Percentiles rank a stretch among this genome's conserved stretches.
Evolutionary conservation across 2,329 filamentous ascomycete species (phyloP).

Genomic region (Ophiosphaerella korrae): DNA sequence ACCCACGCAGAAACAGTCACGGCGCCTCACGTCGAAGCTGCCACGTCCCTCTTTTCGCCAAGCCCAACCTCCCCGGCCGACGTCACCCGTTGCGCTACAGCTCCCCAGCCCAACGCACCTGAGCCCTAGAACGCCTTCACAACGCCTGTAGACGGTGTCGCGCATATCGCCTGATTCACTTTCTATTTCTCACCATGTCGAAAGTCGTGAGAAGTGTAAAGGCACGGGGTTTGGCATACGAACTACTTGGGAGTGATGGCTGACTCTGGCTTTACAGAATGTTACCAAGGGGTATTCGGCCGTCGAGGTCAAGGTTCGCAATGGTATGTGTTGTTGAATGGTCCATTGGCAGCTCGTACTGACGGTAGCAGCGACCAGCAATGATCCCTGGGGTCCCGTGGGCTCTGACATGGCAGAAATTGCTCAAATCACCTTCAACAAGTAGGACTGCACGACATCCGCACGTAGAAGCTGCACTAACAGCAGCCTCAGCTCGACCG

Average conservation of each 20-base stretch:
- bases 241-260: neutral
- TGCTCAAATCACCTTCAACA: constrained; percentile 95
- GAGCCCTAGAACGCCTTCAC: neutral
- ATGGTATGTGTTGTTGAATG: constrained; percentile 27
- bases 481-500: constrained; percentile 70
- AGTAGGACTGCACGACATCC: constrained; percentile 62
- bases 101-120: constrained; percentile 2
- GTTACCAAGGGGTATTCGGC: constrained; percentile 98
- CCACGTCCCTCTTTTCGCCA: constrained; percentile 5
- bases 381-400: constrained; percentile 97
- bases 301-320: constrained; percentile 89
- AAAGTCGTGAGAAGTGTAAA: constrained; percentile 97
- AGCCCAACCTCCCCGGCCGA: constrained; percentile 3
- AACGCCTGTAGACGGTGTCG: constrained; percentile 2
- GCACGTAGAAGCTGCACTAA: constrained; percentile 29
- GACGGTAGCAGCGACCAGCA: constrained; percentile 79
- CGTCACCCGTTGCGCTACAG: constrained; percentile 9
- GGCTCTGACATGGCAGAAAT: constrained; percentile 99
- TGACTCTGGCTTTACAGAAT: constrained; percentile 56
- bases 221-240: constrained; percentile 24
- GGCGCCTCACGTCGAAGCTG: neutral
- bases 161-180: constrained; percentile 5
- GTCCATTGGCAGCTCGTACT: constrained; percentile 12
- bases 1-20: neutral
- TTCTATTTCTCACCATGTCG: constrained; percentile 69